Base-by-base conservation (phyloP, 2,329 filamentous ascomycete species). In the Pestalotiopsis sp. region DNA sequence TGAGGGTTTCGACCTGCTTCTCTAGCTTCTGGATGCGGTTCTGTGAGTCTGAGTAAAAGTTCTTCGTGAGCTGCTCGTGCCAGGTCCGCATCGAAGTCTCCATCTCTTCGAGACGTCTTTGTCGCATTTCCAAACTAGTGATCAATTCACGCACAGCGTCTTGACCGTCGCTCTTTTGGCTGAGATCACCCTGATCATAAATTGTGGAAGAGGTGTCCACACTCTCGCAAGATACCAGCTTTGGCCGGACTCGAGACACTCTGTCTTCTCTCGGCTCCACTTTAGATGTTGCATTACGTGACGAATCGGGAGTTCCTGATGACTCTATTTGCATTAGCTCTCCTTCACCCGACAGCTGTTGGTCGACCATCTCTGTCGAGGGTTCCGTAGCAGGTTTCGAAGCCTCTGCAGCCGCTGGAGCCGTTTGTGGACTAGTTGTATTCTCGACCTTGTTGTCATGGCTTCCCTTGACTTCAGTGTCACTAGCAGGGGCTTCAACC, bases 21-120 rank as follows among this genome's bases (percentile, higher is more conserved):
- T 52, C 62, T 4, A 68, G 56, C 13, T 27, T 38, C n/a, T 52
- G 27, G n/a, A 61, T 9, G 27, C n/a, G 62, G 14, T 45, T n/a
- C 36, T 27, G 4, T 27, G 57, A 27, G 9, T 66, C 62, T 23
- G 7, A 36, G 7, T 2, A 7, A 11, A 36, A 3, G 5, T 25
- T 27, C 31, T 27, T 39, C 12, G 17, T 31, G 2, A 60, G 27
- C 31, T 38, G 14, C 14, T 25, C 49, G 41, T 41, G 65, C 65
- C 36, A 45, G 9, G 36, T 11, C 17, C 17, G 14, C 67, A 68
- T n/a, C 31, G 20, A 36, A 39, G 52, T 13, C 65, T 66, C 68
- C 20, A 66, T 59, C 3, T 41, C 49, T 23, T 69, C 68, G 3
- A 69, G 64, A 1, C 45, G 27, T 7, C 41, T 6, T 25, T 69